Conservation (phyloP, 75 land plant species). For the Sequoiadendron giganteum region DNA sequence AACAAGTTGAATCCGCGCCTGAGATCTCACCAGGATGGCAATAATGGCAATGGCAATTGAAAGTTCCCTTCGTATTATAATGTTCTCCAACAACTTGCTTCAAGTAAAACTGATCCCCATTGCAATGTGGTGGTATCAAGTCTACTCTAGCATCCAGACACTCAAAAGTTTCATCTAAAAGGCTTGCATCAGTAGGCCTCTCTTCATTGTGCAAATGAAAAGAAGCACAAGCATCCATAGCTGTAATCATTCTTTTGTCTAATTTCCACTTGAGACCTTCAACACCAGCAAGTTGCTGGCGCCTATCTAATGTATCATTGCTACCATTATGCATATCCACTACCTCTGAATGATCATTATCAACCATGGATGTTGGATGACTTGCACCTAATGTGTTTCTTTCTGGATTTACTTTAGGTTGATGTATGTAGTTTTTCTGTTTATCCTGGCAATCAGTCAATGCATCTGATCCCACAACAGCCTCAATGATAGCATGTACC, state of each 20-base stretch:
- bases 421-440: neutral
- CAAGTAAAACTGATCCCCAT: neutral
- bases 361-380: neutral
- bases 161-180: neutral
- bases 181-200: neutral
- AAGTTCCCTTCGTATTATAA: neutral
- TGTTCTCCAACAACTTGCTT: slow-evolving; percentile 1
- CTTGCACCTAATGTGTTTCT: neutral
- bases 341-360: slow-evolving; percentile 9
- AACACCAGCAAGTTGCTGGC: neutral
- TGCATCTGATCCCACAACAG: slow-evolving; percentile 46
- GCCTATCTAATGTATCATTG: neutral
- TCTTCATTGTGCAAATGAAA: neutral
- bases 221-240: neutral
- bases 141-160: neutral
- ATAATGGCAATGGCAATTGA: slow-evolving; percentile 3
- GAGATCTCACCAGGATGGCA: neutral
- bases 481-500: slow-evolving; percentile 72
- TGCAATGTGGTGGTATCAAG: neutral
- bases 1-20: neutral
- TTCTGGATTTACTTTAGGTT: neutral
- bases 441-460: slow-evolving; percentile 4
- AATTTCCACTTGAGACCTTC: neutral
- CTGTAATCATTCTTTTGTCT: slow-evolving; percentile 5
- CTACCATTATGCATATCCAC: slow-evolving; percentile 1